Base-by-base conservation (phyloP, 78 protist genomes). In the Tieghemostelium lacteum region DNA sequence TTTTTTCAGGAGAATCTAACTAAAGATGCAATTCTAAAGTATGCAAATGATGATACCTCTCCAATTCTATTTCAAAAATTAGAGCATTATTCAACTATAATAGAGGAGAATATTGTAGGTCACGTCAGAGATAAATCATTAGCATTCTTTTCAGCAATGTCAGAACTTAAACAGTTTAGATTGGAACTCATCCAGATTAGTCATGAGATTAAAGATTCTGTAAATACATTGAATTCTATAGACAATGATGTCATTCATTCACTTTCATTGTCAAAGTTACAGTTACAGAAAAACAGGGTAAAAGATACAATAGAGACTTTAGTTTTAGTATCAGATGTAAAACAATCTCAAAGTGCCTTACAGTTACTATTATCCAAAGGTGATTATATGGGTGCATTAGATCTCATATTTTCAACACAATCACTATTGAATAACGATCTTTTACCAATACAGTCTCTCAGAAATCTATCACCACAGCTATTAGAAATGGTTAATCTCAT, bases 341-440 rank as follows among this genome's bases (percentile, higher is more conserved):
- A 58, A 33, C 76, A 67, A 31, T 75, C 93, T 26, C 93, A 87
- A 71, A 85, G 86, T 2, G 66, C 93, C 12, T n/a, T 87, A 7
- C 93, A 87, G 64, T 24, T 74, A 26, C 33, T 87, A 24, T 58
- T 87, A 4, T 65, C 86, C 20, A 87, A 87, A 34, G 72, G 77
- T 58, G 93, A 87, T 49, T 87, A 75, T 62, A 78, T 74, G 29
- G 85, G 93, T 52, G 93, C 93, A 33, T 36, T 87, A 0, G 93
- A 87, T 29, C 34, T 87, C 20, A 87, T 87, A 16, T 39, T 39
- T 24, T 49, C 75, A n/a, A 87, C 93, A 8, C 85, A 87, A 33
- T 24, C 26, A 16, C 65, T 64, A 24, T 45, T 87, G 1, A 33
- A 29, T 1, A 12, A 14, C 3, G 86, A 74, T 0, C 36, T 87